phyloP scores from a whole-genome alignment of 768 basidiomycete species.

The Macrocybe gigantea region DNA sequence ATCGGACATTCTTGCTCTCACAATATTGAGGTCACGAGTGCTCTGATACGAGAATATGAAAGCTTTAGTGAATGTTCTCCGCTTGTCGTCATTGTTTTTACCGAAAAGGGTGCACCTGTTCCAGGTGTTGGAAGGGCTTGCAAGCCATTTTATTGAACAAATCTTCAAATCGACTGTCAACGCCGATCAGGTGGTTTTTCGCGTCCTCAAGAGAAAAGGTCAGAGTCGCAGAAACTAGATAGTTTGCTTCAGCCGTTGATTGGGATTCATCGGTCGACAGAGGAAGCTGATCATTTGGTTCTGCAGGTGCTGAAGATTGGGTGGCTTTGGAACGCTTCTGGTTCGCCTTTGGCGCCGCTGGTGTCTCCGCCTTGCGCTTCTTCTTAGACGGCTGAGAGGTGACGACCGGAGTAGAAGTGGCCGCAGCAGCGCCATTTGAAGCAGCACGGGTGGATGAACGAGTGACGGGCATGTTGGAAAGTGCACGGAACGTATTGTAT shows the following conservation, averaged over 20 bases:
- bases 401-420: slow-evolving; percentile 1
- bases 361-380: slow-evolving; percentile 15
- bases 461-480: slow-evolving; percentile 25
- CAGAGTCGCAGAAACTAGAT: slow-evolving; percentile 61
- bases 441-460: slow-evolving; percentile 25
- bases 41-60: slow-evolving; percentile 30
- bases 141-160: slow-evolving; percentile 64
- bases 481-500: neutral
- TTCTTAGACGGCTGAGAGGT: slow-evolving; percentile 4
- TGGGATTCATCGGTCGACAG: slow-evolving; percentile 5
- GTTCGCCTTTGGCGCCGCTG: slow-evolving; percentile 3
- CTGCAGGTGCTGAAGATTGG: slow-evolving; percentile 6
- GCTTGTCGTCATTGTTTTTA: slow-evolving; percentile 20
- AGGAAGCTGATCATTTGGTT: neutral
- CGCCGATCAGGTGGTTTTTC: slow-evolving; percentile 59
- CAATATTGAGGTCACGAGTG: slow-evolving; percentile 69
- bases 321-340: slow-evolving; percentile 12
- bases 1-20: slow-evolving; percentile 24
- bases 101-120: slow-evolving; percentile 81
- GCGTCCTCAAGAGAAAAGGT: slow-evolving; percentile 77
- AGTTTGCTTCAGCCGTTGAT: slow-evolving; percentile 2
- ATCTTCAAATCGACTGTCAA: slow-evolving; percentile 65
- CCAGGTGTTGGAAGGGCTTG: slow-evolving; percentile 71
- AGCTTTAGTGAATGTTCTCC: neutral
- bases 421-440: slow-evolving; percentile 6